Evolutionary conservation across 129 eudicot genomes (phyloP).

Genomic region (Calendula officinalis): DNA sequence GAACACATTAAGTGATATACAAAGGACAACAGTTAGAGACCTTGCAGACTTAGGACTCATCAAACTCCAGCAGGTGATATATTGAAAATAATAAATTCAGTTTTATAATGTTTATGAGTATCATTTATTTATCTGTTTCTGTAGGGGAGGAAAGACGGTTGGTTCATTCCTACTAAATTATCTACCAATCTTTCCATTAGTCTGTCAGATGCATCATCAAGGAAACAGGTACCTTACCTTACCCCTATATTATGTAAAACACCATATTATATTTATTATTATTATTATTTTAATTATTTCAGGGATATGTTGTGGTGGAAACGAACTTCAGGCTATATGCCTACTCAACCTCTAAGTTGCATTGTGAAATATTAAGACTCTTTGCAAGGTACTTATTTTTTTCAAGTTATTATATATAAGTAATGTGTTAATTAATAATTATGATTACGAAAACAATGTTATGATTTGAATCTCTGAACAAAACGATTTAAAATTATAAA

Average conservation of each 20-base stretch:
- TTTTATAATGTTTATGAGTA: constrained; percentile 1
- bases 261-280: too few relatives aligned
- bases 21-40: constrained; percentile 68
- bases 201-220: constrained; percentile 75
- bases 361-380: constrained; percentile 82
- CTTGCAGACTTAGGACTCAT: constrained; percentile 90
- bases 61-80: constrained; percentile 89
- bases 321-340: constrained; percentile 95
- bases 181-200: constrained; percentile 93
- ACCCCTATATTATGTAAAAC: too few relatives aligned
- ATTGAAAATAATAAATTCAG: neutral
- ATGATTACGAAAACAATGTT: too few relatives aligned
- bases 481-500: too few relatives aligned
- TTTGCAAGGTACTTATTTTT: constrained; percentile 64
- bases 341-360: constrained; percentile 85
- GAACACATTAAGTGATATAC: constrained; percentile 62
- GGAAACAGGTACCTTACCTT: constrained; percentile 73
- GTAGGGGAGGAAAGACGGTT: constrained; percentile 91
- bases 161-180: constrained; percentile 92
- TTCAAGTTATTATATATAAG: constrained; percentile 1
- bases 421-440: too few relatives aligned
- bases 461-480: too few relatives aligned
- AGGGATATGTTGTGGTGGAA: constrained; percentile 96
- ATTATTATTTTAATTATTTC: too few relatives aligned
- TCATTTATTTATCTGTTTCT: constrained; percentile 8